Evolutionary conservation across 768 basidiomycete species (phyloP).

Genomic region (Phlegmacium glaucopus): DNA sequence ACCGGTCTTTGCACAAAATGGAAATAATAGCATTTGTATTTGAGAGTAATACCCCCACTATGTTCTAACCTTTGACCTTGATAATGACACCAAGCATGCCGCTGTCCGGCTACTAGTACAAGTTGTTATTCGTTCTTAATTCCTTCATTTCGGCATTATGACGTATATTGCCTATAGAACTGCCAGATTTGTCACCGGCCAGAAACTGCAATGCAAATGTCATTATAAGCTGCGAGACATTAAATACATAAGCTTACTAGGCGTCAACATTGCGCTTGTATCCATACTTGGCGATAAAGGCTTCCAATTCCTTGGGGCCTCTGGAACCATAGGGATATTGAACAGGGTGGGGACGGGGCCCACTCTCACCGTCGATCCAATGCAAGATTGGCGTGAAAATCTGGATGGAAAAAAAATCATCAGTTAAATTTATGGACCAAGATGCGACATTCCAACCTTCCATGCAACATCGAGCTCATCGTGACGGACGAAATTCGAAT

Average conservation of each 20-base stretch:
- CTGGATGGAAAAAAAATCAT: slow-evolving; percentile 32
- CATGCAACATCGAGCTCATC: slow-evolving; percentile 97
- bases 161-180: slow-evolving; percentile 33
- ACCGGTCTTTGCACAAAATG: neutral
- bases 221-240: neutral
- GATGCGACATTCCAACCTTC: slow-evolving; percentile 60
- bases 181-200: slow-evolving; percentile 73
- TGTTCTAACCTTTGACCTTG: too few species aligned
- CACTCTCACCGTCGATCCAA: slow-evolving; percentile 86
- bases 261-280: slow-evolving; percentile 63
- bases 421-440: neutral
- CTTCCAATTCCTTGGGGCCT: slow-evolving; percentile 83
- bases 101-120: slow-evolving; percentile 7
- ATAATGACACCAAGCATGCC: too few species aligned
- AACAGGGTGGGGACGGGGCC: slow-evolving; percentile 64
- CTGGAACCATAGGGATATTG: slow-evolving; percentile 92
- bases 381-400: slow-evolving; percentile 94
- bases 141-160: slow-evolving; percentile 4
- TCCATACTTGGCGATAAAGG: slow-evolving; percentile 72
- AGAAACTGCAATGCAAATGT: slow-evolving; percentile 42
- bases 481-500: slow-evolving; percentile 97
- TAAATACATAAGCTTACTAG: slow-evolving; percentile 63
- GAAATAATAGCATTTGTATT: too few species aligned
- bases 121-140: slow-evolving; percentile 3
- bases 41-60: too few species aligned